These are phyloP conservation scores for Lentinula boryana DNA, from an alignment of 768 basidiomycete species.

Conservation along the genomic window DNA sequence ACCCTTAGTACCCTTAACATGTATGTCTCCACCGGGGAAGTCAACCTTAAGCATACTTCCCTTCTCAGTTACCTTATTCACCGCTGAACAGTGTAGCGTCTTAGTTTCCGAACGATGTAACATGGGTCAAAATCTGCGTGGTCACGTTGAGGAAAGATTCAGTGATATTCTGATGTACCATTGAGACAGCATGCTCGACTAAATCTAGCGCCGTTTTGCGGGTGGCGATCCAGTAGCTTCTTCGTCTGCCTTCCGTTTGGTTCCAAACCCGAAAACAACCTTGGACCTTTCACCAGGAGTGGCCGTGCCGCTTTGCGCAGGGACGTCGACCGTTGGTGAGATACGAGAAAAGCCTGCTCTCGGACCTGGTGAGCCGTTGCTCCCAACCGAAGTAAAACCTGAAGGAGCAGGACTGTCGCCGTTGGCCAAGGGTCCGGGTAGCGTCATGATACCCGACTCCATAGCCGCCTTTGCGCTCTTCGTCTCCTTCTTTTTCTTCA, in stretches of 20 bases:
- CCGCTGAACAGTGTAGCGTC: too few relatives aligned
- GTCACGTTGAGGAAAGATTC: too few relatives aligned
- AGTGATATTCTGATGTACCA: too few relatives aligned
- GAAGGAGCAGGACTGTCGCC: constrained; percentile 44
- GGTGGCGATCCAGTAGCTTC: constrained; percentile 65
- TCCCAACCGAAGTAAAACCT: constrained; percentile 21
- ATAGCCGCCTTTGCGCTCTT: constrained; percentile 43
- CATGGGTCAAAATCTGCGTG: too few relatives aligned
- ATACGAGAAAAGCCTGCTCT: constrained; percentile 40
- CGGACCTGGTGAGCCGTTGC: constrained; percentile 10
- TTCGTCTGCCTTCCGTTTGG: constrained; percentile 75
- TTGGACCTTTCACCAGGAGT: constrained; percentile 61
- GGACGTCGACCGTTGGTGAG: constrained; percentile 49
- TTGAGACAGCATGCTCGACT: too few relatives aligned
- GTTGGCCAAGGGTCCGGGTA: constrained; percentile 42
- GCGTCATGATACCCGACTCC: constrained; percentile 64
- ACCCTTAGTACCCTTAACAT: too few relatives aligned
- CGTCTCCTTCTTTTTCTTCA: constrained; percentile 74
- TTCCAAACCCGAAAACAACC: constrained; percentile 71
- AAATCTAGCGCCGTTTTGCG: constrained; percentile 41
- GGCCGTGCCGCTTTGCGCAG: constrained; percentile 49
- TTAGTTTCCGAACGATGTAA: too few relatives aligned
- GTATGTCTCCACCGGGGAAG: too few relatives aligned
- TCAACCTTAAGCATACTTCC: too few relatives aligned
- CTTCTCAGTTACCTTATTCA: too few relatives aligned